Evolutionary conservation across 305 asterid species (phyloP).

Genomic region (Fraxinus floribunda): DNA sequence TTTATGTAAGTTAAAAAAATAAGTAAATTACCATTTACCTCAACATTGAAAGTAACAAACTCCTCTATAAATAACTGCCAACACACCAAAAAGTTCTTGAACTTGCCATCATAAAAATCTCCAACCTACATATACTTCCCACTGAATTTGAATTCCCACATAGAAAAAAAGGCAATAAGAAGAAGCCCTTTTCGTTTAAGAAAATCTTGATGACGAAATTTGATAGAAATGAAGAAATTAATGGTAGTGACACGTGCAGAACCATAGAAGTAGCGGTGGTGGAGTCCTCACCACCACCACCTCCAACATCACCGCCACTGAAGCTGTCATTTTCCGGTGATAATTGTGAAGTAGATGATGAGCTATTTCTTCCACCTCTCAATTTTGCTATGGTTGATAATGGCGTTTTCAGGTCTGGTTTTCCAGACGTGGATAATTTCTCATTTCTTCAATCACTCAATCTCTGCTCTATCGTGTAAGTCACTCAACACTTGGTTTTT

Average conservation of each 20-base stretch:
- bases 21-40: too few relatives aligned
- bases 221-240: constrained; percentile 20
- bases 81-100: not conserved
- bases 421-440: constrained; percentile 66
- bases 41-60: too few relatives aligned
- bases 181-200: not conserved
- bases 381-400: constrained; percentile 68
- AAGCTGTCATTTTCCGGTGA: constrained; percentile 29
- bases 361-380: constrained; percentile 57
- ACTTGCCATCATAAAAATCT: not conserved
- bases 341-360: constrained; percentile 36
- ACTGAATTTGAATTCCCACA: not conserved
- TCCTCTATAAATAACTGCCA: constrained; percentile 19
- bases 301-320: constrained; percentile 23
- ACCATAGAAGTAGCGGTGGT: constrained; percentile 27
- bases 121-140: not conserved
- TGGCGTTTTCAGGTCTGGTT: constrained; percentile 70
- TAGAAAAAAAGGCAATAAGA: not conserved
- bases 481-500: not conserved
- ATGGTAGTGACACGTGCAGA: constrained; percentile 31
- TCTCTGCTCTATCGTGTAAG: constrained; percentile 71
- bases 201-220: constrained; percentile 25
- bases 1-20: not conserved
- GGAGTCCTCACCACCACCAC: not conserved
- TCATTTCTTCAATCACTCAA: constrained; percentile 57